Base-by-base conservation (phyloP, 2,329 filamentous ascomycete genomes). In the Phyllosticta citribraziliensis region DNA sequence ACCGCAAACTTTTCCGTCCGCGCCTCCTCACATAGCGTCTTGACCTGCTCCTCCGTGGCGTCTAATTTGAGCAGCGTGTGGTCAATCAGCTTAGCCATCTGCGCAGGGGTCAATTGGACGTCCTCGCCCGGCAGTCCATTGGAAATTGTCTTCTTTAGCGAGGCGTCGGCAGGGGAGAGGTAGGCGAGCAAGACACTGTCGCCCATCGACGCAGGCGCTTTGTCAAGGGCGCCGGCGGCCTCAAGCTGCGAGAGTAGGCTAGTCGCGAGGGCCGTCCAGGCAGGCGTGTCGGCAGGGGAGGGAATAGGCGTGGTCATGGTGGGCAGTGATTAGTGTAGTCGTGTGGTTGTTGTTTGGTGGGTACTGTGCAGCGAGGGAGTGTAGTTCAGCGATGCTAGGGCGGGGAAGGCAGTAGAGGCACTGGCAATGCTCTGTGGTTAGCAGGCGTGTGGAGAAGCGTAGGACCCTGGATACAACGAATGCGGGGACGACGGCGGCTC, bases 11-110 rank as follows among this genome's bases (percentile, higher is more conserved):
- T 68, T 55, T 77, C 71, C 3, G 74, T 71, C 56, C 73, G 73
- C 3, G 83, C 83, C 73, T 85, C 83, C 2, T 72, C 72, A 67
- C 83, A 85, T 30, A 85, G 71, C 10, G 68, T 70, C 68, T 83
- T 79, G 61, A 86, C 79, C 62, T 82, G 76, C 17, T 72, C 67
- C 5, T 70, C 66, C 27, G 77, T 80, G 10, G 77, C 74, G 65
- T 80, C 78, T 57, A 78, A 66, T 67, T 79, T 80, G 61, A 81
- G 67, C n/a, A 80, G 69, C 3, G 78, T 80, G 67, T 81, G 78
- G 67, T 81, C 78, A 27, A 81, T 73, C 22, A 70, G 73, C 64
- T 72, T 67, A 2, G 72, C 71, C 62, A 75, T 64, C 59, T 47
- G 30, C 35, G 50, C 35, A 8, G 40, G 14, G 4, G 14, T n/a